Evolutionary conservation across 495 filamentous ascomycete genomes (phyloP).

Genomic region (Aspergillus carlsbadensis): DNA sequence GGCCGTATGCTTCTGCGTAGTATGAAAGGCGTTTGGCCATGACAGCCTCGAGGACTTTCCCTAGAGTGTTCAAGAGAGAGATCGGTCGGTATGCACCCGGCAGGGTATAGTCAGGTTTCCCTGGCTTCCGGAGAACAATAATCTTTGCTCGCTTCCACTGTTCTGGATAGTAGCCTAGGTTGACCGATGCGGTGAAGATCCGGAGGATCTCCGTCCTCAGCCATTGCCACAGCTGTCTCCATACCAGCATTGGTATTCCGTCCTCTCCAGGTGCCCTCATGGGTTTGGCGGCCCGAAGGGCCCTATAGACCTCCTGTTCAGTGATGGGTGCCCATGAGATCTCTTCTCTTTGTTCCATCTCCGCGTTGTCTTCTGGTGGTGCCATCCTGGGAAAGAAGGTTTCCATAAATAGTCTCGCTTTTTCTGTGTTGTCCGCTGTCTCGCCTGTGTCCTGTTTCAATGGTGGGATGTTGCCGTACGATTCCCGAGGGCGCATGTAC

Average conservation of each 20-base stretch:
- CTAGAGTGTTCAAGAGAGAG: conserved; percentile 27
- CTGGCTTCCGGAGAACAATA: conserved; percentile 25
- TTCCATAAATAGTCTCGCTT: conserved; percentile 24
- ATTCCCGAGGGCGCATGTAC: conserved; percentile 26
- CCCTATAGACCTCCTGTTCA: conserved; percentile 24
- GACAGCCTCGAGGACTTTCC: conserved; percentile 27
- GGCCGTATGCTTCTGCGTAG: conserved; percentile 18
- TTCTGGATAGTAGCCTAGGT: conserved; percentile 23
- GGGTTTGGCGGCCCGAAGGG: conserved; percentile 20
- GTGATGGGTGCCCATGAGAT: conserved; percentile 25
- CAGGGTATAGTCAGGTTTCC: conserved; percentile 23
- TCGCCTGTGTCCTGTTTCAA: conserved; percentile 13
- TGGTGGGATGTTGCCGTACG: conserved; percentile 18
- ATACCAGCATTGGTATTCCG: background rate
- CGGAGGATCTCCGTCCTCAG: conserved; percentile 15
- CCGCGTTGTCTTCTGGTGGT: no score
- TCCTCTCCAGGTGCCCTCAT: conserved; percentile 20
- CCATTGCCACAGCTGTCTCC: conserved; percentile 17
- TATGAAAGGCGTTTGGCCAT: conserved; percentile 22
- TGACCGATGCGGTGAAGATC: conserved; percentile 19
- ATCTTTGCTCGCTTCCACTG: conserved; percentile 21
- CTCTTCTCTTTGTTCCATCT: no score
- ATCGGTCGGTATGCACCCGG: conserved; percentile 26
- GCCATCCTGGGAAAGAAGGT: conserved; percentile 27
- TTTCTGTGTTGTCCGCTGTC: conserved; percentile 21